These are phyloP conservation scores for Arabis hirsuta DNA, from an alignment of 345 rosid species.

Conservation along the genomic window DNA sequence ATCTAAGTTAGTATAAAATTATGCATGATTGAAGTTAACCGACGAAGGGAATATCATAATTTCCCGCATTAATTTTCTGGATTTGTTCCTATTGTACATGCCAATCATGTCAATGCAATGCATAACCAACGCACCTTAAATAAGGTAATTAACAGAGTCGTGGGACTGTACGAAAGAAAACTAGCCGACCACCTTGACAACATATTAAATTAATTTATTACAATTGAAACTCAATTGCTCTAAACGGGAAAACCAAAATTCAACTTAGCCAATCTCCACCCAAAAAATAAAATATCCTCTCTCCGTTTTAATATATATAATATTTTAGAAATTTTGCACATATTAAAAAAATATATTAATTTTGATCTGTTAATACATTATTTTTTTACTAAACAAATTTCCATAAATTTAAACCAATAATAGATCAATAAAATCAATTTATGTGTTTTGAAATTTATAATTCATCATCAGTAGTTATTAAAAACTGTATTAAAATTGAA, in stretches of 20 bases:
- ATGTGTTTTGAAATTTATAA: no score
- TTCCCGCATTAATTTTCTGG: not conserved
- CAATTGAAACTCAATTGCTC: not conserved
- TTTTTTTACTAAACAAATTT: no score
- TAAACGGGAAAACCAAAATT: not conserved
- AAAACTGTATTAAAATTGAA: no score
- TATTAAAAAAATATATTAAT: no score
- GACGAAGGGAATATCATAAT: not conserved
- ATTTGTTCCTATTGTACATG: not conserved
- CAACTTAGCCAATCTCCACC: slow-evolving; percentile 7
- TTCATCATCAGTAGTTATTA: no score
- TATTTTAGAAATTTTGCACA: no score
- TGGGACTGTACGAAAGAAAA: not conserved
- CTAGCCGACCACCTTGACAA: not conserved
- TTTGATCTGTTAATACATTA: no score
- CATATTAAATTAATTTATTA: not conserved
- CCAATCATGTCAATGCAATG: slow-evolving; percentile 19
- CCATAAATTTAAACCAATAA: no score
- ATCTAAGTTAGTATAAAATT: not conserved
- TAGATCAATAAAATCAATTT: no score
- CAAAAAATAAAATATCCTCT: not conserved
- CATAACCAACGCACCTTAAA: slow-evolving; percentile 6
- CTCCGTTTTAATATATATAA: no score
- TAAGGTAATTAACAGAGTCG: not conserved
- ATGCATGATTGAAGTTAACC: slow-evolving; percentile 3